Percentiles rank a stretch among this genome's conserved stretches.
Evolutionary conservation across 2,329 filamentous ascomycete species (phyloP).

Genomic region (Cladophialophora psammophila): DNA sequence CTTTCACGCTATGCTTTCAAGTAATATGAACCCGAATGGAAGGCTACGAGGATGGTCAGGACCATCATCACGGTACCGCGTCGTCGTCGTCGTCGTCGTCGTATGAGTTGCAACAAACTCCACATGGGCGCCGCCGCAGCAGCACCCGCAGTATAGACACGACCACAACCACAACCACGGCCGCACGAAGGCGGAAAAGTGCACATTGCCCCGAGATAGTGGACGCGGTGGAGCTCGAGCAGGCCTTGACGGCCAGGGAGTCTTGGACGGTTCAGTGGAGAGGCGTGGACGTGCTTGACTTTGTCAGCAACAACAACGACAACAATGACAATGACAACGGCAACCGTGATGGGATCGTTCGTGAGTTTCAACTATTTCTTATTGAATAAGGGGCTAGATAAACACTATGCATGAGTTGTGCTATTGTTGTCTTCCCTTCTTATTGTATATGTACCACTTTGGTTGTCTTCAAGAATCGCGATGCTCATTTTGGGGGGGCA

Average conservation of each 20-base stretch:
- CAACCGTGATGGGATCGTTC: background rate
- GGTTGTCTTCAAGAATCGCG: no score
- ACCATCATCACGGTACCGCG: no score
- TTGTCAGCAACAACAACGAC: background rate
- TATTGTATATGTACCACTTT: background rate
- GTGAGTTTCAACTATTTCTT: background rate
- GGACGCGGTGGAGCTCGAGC: background rate
- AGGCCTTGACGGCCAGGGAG: background rate
- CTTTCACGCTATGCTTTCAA: no score
- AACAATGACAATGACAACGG: no score
- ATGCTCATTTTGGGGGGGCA: background rate
- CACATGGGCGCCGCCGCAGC: no score
- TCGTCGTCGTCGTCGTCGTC: no score
- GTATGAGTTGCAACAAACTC: no score
- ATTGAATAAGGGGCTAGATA: no score
- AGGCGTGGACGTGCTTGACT: background rate
- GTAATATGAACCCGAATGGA: no score
- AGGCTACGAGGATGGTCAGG: no score
- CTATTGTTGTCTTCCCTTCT: background rate
- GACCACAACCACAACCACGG: no score
- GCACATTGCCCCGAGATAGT: background rate
- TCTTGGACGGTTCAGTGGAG: background rate
- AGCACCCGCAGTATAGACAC: no score
- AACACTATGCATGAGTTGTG: background rate
- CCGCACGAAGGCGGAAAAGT: background rate